A percentile compares a stretch with the other conserved stretches of the same genome.
These are phyloP conservation scores for Aspergillus ochraceoroseus DNA, from an alignment of 2,329 filamentous ascomycete species.

Conservation along the genomic window DNA sequence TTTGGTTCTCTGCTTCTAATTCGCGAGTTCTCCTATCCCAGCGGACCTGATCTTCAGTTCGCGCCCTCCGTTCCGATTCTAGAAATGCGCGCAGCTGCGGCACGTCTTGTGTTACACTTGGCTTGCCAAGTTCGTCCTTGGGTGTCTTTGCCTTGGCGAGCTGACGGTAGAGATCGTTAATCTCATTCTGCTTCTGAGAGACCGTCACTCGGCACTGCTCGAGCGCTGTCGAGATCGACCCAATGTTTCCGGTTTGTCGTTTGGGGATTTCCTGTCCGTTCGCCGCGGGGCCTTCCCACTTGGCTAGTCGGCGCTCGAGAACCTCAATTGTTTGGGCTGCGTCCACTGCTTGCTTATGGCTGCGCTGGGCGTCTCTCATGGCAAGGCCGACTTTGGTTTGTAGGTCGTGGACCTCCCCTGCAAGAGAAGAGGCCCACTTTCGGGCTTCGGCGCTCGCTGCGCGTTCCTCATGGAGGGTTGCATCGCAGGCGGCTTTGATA, in stretches of 20 bases:
- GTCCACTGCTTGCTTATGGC: constrained; percentile 6
- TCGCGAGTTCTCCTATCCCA: constrained; percentile 13
- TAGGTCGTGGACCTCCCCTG: constrained; percentile 6
- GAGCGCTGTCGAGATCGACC: constrained; percentile 16
- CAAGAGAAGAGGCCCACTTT: not conserved
- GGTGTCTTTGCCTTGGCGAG: constrained; percentile 9
- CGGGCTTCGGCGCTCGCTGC: not conserved
- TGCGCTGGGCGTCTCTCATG: constrained; percentile 14
- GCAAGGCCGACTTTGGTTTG: constrained; percentile 7
- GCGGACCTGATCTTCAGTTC: constrained; percentile 17
- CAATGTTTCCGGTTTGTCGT: constrained; percentile 11
- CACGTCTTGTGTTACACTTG: constrained; percentile 10
- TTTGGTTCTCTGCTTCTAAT: constrained; percentile 18
- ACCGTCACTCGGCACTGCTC: constrained; percentile 14
- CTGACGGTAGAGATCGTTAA: constrained; percentile 12
- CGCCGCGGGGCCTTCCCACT: constrained; percentile 4
- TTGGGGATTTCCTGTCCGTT: constrained; percentile 15
- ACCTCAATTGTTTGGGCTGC: constrained; percentile 7
- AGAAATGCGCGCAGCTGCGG: constrained; percentile 13
- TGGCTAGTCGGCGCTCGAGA: constrained; percentile 16
- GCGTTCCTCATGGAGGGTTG: constrained; percentile 9
- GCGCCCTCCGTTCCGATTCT: constrained; percentile 14
- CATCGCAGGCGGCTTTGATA: constrained; percentile 10
- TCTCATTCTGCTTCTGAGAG: constrained; percentile 12
- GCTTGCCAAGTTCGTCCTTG: constrained; percentile 1